A percentile compares a stretch with the other conserved stretches of the same genome.
phyloP scores from a whole-genome alignment of 192 early-diverging fungal species.

The Geranomyces variabilis region DNA sequence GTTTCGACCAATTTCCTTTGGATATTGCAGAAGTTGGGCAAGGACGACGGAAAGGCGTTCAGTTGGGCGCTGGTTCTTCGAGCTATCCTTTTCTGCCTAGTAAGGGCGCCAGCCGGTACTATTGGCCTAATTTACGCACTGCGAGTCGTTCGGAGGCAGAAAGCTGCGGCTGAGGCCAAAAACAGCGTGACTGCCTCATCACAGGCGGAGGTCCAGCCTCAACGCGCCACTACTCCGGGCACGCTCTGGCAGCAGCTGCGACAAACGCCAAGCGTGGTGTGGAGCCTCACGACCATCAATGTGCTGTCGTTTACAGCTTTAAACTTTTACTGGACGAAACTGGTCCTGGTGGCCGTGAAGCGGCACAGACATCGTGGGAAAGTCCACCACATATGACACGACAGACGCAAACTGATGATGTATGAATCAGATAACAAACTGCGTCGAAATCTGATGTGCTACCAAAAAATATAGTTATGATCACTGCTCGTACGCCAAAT shows the following conservation, averaged over 20 bases:
- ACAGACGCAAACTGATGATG: too few relatives aligned
- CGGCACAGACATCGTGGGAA: neutral
- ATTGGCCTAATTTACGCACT: slow-evolving; percentile 28
- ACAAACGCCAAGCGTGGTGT: slow-evolving; percentile 13
- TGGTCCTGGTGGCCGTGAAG: slow-evolving; percentile 17
- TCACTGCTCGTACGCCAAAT: too few relatives aligned
- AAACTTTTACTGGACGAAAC: slow-evolving; percentile 40
- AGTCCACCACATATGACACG: slow-evolving; percentile 25
- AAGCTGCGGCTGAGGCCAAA: neutral
- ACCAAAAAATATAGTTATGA: too few relatives aligned
- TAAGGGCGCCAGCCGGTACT: slow-evolving; percentile 27
- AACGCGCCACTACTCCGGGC: neutral
- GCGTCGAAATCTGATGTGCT: too few relatives aligned
- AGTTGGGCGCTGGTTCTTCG: slow-evolving; percentile 19
- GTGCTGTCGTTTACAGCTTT: slow-evolving; percentile 28
- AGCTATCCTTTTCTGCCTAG: slow-evolving; percentile 28
- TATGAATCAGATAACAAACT: too few relatives aligned
- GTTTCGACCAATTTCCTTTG: slow-evolving; percentile 37
- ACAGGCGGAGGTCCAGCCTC: neutral
- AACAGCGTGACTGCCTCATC: neutral
- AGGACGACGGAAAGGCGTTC: neutral
- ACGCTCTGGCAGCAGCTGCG: slow-evolving; percentile 20
- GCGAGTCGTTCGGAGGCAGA: neutral
- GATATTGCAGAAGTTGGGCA: slow-evolving; percentile 20
- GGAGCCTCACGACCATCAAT: slow-evolving; percentile 29